Evolutionary conservation across 2,329 filamentous ascomycete genomes (phyloP), one percentile per base, ranked within the genome.

Genomic region (Xylariales sp.): DNA sequence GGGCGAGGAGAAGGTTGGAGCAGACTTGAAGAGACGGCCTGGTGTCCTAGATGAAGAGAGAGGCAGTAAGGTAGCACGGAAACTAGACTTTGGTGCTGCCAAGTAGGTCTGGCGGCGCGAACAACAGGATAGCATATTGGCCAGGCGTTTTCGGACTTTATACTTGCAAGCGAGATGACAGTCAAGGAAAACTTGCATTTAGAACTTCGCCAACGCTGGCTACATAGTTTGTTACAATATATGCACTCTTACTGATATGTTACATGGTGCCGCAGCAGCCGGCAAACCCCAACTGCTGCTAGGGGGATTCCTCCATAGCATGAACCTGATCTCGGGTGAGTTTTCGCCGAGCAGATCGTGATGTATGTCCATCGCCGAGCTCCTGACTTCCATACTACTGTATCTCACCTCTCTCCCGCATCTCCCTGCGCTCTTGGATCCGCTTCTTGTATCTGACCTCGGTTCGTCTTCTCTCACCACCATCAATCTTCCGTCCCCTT

Each of bases 401-500:
- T 20, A 52, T 34, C 43, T 55, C 49, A 25, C 51, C 59, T 38
- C 49, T 51, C 54, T 69, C 69, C 51, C 61, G 72, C 60, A 47
- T 64, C 59, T 87, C 88, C 64, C 83, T 86, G 51, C 87, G 82
- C 69, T 90, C 86, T 25, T 82, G 82, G 38, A 86, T 81, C 50
- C 84, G 78, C 68, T 81, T 84, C 82, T 95, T 95, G 54, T 90
- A 88, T 55, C 87, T 76, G 39, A 96, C 82, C 69, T 95, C 84
- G 12, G 85, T 86, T 62, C 78, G 82, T 65, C 93, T 80, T 63
- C 93, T 82, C 74, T 98, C 93, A 73, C 93, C 93, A 58, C 93
- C 93, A 65, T 97, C 90, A 51, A 98, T 83, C 82, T 97, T 97
- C 57, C 81, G 80, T 20, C 93, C 91, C 55, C 83, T 77, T 60